These are phyloP conservation scores for Lachnellula subtilissima DNA, from an alignment of 2,329 filamentous ascomycete genomes.

Conservation along the genomic window DNA sequence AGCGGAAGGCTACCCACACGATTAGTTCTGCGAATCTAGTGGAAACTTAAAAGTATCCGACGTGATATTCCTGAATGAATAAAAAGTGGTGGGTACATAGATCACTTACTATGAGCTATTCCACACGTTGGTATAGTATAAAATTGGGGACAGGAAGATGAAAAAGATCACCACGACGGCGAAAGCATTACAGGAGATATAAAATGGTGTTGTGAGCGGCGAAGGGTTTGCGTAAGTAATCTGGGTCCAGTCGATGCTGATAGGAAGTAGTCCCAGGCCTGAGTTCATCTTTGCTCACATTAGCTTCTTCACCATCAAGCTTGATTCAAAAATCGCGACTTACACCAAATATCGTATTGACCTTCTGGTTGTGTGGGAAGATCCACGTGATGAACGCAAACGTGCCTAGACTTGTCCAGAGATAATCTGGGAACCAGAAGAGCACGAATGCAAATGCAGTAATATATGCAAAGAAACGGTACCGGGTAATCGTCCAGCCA, in stretches of 20 bases:
- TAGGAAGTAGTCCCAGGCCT: constrained; percentile 61
- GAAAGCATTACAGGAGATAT: constrained; percentile 67
- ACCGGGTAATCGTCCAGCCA: constrained; percentile 51
- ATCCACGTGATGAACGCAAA: constrained; percentile 70
- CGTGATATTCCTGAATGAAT: too few species aligned
- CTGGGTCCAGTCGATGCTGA: constrained; percentile 68
- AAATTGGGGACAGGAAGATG: constrained; percentile 49
- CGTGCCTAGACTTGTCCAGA: constrained; percentile 63
- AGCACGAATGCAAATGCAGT: constrained; percentile 49
- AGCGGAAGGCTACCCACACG: constrained; percentile 47
- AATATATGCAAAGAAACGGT: constrained; percentile 31
- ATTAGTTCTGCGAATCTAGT: neutral
- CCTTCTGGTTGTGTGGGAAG: constrained; percentile 57
- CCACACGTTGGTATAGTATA: constrained; percentile 64
- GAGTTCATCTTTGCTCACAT: constrained; percentile 34
- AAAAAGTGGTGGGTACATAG: neutral
- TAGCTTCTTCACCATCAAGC: constrained; percentile 47
- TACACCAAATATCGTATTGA: constrained; percentile 70
- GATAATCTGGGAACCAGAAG: constrained; percentile 42
- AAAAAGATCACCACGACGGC: constrained; percentile 63
- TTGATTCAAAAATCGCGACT: constrained; percentile 52
- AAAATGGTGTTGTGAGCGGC: constrained; percentile 55
- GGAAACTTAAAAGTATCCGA: neutral
- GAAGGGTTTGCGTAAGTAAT: constrained; percentile 8
- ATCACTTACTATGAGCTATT: constrained; percentile 48